Conservation (phyloP, 768 basidiomycete genomes). For the Suillus weaverae region DNA sequence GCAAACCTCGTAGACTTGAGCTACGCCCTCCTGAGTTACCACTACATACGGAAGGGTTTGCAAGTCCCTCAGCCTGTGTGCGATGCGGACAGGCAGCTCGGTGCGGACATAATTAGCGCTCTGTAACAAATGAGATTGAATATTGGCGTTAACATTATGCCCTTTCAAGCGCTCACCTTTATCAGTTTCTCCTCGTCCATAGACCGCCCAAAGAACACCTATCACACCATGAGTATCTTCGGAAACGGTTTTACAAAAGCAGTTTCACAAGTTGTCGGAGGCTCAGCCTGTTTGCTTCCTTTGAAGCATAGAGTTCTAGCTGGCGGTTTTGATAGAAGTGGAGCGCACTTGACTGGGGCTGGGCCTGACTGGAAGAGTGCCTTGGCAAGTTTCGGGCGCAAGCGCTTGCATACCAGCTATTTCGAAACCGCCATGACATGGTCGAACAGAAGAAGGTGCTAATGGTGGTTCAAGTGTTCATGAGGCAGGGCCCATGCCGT, state of each 20-base stretch:
- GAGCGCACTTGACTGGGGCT: slow-evolving; percentile 41
- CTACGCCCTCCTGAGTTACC: slow-evolving; percentile 81
- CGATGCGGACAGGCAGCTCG: slow-evolving; percentile 84
- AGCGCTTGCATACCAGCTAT: slow-evolving; percentile 10
- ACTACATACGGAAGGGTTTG: slow-evolving; percentile 85
- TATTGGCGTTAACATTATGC: neutral
- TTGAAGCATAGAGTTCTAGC: slow-evolving; percentile 77
- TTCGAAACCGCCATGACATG: slow-evolving; percentile 26
- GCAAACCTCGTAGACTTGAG: slow-evolving; percentile 81
- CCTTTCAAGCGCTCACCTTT: slow-evolving; percentile 46
- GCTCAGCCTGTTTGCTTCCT: slow-evolving; percentile 68
- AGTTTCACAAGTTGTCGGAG: slow-evolving; percentile 72
- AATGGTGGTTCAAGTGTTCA: neutral
- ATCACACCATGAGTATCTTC: neutral
- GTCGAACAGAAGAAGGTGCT: slow-evolving; percentile 11
- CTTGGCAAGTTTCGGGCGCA: slow-evolving; percentile 1
- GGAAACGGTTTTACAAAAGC: slow-evolving; percentile 10
- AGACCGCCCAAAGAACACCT: slow-evolving; percentile 86
- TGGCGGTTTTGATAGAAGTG: slow-evolving; percentile 85
- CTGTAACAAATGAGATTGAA: slow-evolving; percentile 35
- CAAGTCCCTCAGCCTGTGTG: slow-evolving; percentile 83
- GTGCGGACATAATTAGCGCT: slow-evolving; percentile 90
- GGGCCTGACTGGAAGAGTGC: slow-evolving; percentile 18
- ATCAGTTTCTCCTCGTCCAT: slow-evolving; percentile 79
- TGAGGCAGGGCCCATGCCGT: neutral